A percentile compares a stretch with the other conserved stretches of the same genome.
Evolutionary conservation across 805 yeast species (phyloP).

Genomic region (Lipomyces yamanashiensis): DNA sequence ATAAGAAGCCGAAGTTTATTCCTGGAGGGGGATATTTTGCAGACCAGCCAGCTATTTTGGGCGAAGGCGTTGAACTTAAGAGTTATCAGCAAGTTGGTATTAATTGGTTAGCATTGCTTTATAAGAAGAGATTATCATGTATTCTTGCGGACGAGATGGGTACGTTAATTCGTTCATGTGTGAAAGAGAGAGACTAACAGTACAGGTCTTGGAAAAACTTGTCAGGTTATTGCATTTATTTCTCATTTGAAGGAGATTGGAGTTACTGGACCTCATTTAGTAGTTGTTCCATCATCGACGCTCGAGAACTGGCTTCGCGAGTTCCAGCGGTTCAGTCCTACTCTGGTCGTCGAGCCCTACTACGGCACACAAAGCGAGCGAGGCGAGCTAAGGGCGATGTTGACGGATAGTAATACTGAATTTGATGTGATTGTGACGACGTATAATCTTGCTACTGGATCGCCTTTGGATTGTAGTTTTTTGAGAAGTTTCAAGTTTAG

Average conservation of each 20-base stretch:
- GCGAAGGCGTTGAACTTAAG: constrained; percentile 70
- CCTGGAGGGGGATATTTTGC: constrained; percentile 52
- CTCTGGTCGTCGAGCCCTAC: constrained; percentile 81
- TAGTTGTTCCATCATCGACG: constrained; percentile 96
- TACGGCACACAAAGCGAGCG: constrained; percentile 89
- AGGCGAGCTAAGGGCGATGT: constrained; percentile 75
- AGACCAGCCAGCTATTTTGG: constrained; percentile 70
- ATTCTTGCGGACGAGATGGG: constrained; percentile 99
- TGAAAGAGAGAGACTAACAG: not conserved
- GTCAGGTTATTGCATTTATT: constrained; percentile 91
- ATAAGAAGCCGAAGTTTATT: constrained; percentile 17
- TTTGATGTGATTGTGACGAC: constrained; percentile 95
- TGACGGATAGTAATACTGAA: constrained; percentile 56
- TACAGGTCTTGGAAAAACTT: constrained; percentile 78
- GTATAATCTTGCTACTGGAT: constrained; percentile 87
- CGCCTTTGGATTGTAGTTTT: constrained; percentile 79
- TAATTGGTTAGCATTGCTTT: constrained; percentile 86
- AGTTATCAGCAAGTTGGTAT: constrained; percentile 96
- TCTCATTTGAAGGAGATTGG: constrained; percentile 77
- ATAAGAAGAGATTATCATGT: constrained; percentile 80
- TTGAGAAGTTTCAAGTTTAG: constrained; percentile 76
- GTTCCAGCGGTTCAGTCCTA: constrained; percentile 85
- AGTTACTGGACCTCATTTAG: constrained; percentile 81
- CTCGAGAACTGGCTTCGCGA: constrained; percentile 97
- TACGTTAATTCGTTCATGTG: not conserved